A percentile compares a stretch with the other conserved stretches of the same genome.
Evolutionary conservation across 495 filamentous ascomycete species (phyloP).

Genomic region (Choiromyces venosus): DNA sequence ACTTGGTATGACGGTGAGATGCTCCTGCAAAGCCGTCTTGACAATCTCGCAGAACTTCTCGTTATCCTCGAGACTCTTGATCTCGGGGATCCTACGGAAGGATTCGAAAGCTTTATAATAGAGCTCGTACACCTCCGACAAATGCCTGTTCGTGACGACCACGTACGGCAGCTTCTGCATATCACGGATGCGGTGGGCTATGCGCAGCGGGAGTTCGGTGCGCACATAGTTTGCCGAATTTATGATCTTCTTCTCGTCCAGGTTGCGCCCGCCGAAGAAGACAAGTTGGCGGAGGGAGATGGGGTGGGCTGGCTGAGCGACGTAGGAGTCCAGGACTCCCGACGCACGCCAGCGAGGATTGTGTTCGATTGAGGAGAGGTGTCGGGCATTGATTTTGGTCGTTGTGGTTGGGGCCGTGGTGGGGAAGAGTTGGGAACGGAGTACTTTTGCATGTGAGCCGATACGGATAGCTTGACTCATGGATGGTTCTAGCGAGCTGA

Average conservation of each 20-base stretch:
- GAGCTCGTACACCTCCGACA: conserved; percentile 90
- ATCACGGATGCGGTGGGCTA: conserved; percentile 85
- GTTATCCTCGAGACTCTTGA: conserved; percentile 84
- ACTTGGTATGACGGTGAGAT: conserved; percentile 87
- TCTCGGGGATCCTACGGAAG: conserved; percentile 74
- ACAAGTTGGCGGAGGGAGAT: conserved; percentile 55
- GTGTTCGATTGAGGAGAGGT: conserved; percentile 21
- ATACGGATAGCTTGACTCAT: background rate
- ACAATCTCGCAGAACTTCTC: conserved; percentile 80
- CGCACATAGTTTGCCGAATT: conserved; percentile 96
- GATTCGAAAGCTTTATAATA: conserved; percentile 94
- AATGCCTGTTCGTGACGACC: conserved; percentile 88
- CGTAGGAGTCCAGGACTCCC: conserved; percentile 39
- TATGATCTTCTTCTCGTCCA: conserved; percentile 84
- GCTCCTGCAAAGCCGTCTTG: conserved; percentile 70
- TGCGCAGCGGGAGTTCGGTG: conserved; percentile 81
- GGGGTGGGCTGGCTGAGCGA: conserved; percentile 40
- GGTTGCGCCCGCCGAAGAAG: conserved; percentile 76
- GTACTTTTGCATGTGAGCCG: background rate
- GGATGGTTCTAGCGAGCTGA: conserved; percentile 23
- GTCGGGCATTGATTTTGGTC: conserved; percentile 4
- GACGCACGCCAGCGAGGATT: conserved; percentile 39
- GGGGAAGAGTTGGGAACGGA: background rate
- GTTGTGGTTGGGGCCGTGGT: background rate
- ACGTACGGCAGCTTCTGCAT: conserved; percentile 96